Evolutionary conservation across 306 rosid genomes (phyloP).

Genomic region (Astragalus membranaceus): DNA sequence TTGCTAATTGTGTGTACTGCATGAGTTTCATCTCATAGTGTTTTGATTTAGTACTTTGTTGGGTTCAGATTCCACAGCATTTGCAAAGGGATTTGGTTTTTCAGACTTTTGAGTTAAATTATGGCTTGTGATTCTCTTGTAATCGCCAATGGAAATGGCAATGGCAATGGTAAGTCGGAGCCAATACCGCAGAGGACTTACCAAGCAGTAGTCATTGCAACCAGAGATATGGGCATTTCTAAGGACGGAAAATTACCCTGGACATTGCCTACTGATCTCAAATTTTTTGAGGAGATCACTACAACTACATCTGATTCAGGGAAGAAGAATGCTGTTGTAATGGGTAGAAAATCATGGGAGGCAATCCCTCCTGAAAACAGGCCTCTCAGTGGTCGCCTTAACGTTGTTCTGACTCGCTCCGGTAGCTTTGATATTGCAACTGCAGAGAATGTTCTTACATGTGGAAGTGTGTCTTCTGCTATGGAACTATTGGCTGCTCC

Average conservation of each 20-base stretch:
- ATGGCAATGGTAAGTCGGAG: constrained; percentile 44
- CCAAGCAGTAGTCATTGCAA: constrained; percentile 89
- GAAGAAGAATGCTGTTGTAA: constrained; percentile 79
- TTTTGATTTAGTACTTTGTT: not conserved
- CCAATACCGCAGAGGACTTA: constrained; percentile 67
- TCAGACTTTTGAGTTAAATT: constrained; percentile 22
- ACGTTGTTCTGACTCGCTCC: constrained; percentile 88
- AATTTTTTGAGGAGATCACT: constrained; percentile 64
- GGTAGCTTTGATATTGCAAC: constrained; percentile 93
- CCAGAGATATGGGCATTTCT: constrained; percentile 79
- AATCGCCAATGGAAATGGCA: constrained; percentile 46
- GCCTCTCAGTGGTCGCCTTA: constrained; percentile 83
- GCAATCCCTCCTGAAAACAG: constrained; percentile 54
- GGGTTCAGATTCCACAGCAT: constrained; percentile 35
- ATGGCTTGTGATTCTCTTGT: constrained; percentile 67
- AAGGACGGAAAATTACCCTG: constrained; percentile 86
- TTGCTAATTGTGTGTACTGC: not conserved
- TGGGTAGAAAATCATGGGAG: constrained; percentile 99
- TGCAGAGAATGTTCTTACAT: constrained; percentile 83
- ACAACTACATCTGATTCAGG: constrained; percentile 59
- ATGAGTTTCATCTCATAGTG: constrained; percentile 1
- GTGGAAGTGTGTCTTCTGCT: constrained; percentile 86
- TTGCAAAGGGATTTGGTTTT: constrained; percentile 27
- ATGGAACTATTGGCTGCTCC: constrained; percentile 83
- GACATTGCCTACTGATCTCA: constrained; percentile 76